Base-by-base conservation (phyloP, 2,329 filamentous ascomycete species). In the Penicillium sp. region DNA sequence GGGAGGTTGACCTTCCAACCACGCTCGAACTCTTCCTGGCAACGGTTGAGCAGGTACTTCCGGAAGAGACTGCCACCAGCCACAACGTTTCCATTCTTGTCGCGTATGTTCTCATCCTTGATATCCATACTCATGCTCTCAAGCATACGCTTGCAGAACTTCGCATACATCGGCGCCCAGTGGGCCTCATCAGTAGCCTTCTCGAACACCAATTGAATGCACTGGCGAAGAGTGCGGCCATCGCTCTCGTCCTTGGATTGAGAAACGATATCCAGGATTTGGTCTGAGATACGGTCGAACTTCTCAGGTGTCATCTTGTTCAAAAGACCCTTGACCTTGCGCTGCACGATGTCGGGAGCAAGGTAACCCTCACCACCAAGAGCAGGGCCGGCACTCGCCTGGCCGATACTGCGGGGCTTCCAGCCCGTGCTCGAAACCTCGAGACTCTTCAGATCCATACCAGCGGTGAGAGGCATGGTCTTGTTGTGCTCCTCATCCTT, bases 301-400 rank as follows among this genome's bases (percentile, higher is more conserved):
- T 97, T 98, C 75, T 98, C 93, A 0, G 93, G 93, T 0, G 93
- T 97, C 93, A 98, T 97, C 86, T 98, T 98, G 84, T 98, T 98
- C 64, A 98, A 78, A 54, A 88, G 88, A 57, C 90, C 87, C 84
- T 98, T 98, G 70, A 98, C 93, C 84, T 98, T 98, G 62, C 92
- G 86, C 77, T 98, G 93, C 50, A 98, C 93, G 78, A 93, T 83
- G 63, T 92, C 89, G 23, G 93, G 92, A 58, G 95, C 83, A 75
- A 97, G 81, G 62, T 88, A 80, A 44, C 76, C 75, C 7, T 78
- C 76, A 48, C 74, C 75, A 54, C 75, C 76, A 59, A 75, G 71
- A 52, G 76, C 69, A 56, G 76, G 72, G 48, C 77, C 72, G 52
- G 73, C 65, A 49, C 72, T 68, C 38, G 72, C 54, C 33, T 75